Base-by-base conservation (phyloP, 306 rosid genomes). In the Malus orientalis region DNA sequence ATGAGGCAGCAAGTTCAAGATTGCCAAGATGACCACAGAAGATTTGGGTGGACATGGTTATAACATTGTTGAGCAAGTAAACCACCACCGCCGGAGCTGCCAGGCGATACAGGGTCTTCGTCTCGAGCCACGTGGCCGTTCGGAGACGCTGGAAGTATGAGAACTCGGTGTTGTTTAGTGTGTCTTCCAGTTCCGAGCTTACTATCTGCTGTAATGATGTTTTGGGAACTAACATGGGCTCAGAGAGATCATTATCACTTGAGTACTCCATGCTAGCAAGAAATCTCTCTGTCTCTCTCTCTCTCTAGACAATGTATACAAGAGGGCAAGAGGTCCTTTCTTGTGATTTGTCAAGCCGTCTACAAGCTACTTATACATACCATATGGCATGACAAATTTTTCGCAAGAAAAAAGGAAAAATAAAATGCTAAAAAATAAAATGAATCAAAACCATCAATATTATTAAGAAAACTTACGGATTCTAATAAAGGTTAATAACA, bases 1-100 rank as follows among this genome's bases (percentile, higher is more conserved):
- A 83, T 10, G 85, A 74, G 11, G 88, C 89, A 3, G 91, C 91
- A 5, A 83, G 88, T 76, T 85, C 8, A 49, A 85, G 91, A 42
- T 88, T 88, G 61, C 91, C 91, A 36, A 88, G 91, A 69, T 85
- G 91, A 67, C 91, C 91, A 45, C 85, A 81, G 68, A 71, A 77
- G 75, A 84, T 80, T 78, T 81, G 91, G 25, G 85, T 85, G 81
- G 91, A 85, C 85, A 85, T 71, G 81, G 89, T 81, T 5, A 69
- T 69, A 60, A 86, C 66, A 25, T 81, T 85, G 88, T 85, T 88
- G 72, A 88, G 78, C 70, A 88, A 53, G 86, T 88, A 85, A 57
- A 88, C 91, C 12, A 81, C 71, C 29, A 85, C 88, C 0, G 91
- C 83, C 2, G 91, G 91, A 42, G 80, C 89, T 0, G 91, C 91